Base-by-base conservation (phyloP, 2,329 filamentous ascomycete species). In the Neofusicoccum kwambonambiense region DNA sequence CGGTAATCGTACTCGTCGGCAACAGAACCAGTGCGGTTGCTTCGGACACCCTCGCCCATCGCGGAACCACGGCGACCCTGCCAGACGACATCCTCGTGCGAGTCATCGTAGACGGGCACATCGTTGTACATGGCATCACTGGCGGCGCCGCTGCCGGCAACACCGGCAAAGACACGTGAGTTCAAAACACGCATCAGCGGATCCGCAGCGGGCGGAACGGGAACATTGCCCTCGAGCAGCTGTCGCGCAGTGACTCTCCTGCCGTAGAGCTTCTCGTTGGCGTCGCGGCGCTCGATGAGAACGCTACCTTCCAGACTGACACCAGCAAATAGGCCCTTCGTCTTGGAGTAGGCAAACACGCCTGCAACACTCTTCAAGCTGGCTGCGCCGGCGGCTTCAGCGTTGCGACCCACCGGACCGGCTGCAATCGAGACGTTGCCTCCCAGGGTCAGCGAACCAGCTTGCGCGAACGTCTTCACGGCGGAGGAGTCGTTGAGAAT, bases 271-370 rank as follows among this genome's bases (percentile, higher is more conserved):
- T 96, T 97, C 80, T 97, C 91, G 75, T 99, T 99, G 71, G 95
- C 95, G 78, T 99, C 95, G 80, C 93, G 90, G 68, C 95, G 88
- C 81, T 99, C 95, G 68, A 98, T 91, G 69, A 99, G 89, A 62
- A 91, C 93, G 67, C 90, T 94, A 22, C 95, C 95, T 77, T 99
- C 95, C 69, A 99, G 82, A 70, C 91, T 96, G 54, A 99, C 93
- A 74, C 95, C 95, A 4, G 95, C 95, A 72, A 99, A 99, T 37
- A 99, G 82, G 19, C 95, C 95, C 82, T 97, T 98, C 12, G 95
- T 99, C 81, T 97, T 98, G 76, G 90, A 95, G 83, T 99, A 99
- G 73, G 91, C 92, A 82, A 99, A 99, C 57, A 99, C 89, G 62
- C 92, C 95, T 0, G 93, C 91, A 8, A 98, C 90, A 68, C 92